Evolutionary conservation across 1,139 yeast species (phyloP).

Genomic region (Zygoascus sp.): DNA sequence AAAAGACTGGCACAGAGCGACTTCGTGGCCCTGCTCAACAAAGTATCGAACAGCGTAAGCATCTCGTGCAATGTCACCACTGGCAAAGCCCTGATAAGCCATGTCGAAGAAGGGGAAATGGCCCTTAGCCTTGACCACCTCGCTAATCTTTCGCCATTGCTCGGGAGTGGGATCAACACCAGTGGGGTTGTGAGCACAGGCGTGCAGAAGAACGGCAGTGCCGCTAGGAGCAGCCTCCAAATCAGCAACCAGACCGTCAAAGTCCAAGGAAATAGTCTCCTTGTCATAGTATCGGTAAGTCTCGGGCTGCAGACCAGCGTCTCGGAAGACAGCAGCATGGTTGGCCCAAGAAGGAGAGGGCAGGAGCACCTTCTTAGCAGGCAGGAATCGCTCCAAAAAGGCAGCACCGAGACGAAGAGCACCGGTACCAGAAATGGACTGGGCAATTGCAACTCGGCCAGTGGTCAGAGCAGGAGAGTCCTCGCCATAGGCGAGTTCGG

Average conservation of each 20-base stretch:
- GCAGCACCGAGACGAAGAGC: slow-evolving; percentile 66
- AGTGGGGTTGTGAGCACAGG: slow-evolving; percentile 98
- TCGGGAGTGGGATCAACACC: slow-evolving; percentile 88
- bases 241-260: slow-evolving; percentile 62
- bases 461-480: slow-evolving; percentile 38
- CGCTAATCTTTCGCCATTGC: slow-evolving; percentile 75
- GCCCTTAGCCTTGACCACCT: slow-evolving; percentile 53
- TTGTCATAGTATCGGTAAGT: slow-evolving; percentile 66
- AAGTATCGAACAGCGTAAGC: slow-evolving; percentile 86
- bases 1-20: slow-evolving; percentile 80
- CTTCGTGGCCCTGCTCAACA: slow-evolving; percentile 47
- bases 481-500: slow-evolving; percentile 52
- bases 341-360: slow-evolving; percentile 79
- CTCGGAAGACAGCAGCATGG: slow-evolving; percentile 50
- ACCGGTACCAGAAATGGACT: slow-evolving; percentile 70
- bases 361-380: slow-evolving; percentile 46
- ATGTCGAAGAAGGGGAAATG: slow-evolving; percentile 88
- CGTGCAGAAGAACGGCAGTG: slow-evolving; percentile 79
- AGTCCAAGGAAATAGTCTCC: slow-evolving; percentile 56
- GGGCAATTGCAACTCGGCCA: slow-evolving; percentile 55
- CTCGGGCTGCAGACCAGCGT: slow-evolving; percentile 45
- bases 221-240: slow-evolving; percentile 70
- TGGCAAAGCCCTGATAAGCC: slow-evolving; percentile 97
- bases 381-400: slow-evolving; percentile 52
- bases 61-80: slow-evolving; percentile 79